Evolutionary conservation across 768 basidiomycete genomes (phyloP), one percentile per base, ranked within the genome.

Genomic region (Leccinum variicolor): DNA sequence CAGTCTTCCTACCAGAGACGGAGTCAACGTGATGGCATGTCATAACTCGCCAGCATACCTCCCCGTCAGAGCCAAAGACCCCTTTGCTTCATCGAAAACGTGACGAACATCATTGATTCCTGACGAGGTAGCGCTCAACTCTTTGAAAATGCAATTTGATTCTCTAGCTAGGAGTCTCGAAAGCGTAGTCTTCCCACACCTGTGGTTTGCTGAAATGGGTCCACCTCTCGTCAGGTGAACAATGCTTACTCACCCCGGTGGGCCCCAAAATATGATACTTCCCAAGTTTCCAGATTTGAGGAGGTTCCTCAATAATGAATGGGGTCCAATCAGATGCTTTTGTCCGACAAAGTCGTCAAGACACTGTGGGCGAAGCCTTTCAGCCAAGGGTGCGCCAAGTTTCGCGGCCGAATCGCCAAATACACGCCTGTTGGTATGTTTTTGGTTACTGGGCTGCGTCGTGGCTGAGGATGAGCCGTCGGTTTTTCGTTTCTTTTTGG

Each of bases 71-170:
- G 79, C 77, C 51, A 92, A 77, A 9, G 77, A 72, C 47, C 79
- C 80, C 67, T 84, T 87, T 3, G 92, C 92, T 64, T 91, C 87
- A 60, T 91, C 89, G 53, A 90, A 86, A 1, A 89, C 76, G n/a
- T 76, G 75, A 39, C 87, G 80, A 9, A 93, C 84, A 43, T 94
- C 90, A 52, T 81, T 82, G 15, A 87, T 82, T 3, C 84, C 84
- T 3, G 80, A 80, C 26, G 76, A 81, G 0, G 90, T 90, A n/a
- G 89, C 89, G 66, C 86, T 87, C 21, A 92, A 72, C 64, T 94
- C 92, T 62, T 84, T 89, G 69, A 91, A 90, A 11, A 80, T 73
- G 14, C 83, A 81, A 61, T 84, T 74, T 1, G 83, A 78, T 52
- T 78, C 77, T 46, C 75, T 77, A 0, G 90, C 88, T 9, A 93